These are phyloP conservation scores for Garcia nutans DNA, from an alignment of 345 rosid species.

Conservation along the genomic window DNA sequence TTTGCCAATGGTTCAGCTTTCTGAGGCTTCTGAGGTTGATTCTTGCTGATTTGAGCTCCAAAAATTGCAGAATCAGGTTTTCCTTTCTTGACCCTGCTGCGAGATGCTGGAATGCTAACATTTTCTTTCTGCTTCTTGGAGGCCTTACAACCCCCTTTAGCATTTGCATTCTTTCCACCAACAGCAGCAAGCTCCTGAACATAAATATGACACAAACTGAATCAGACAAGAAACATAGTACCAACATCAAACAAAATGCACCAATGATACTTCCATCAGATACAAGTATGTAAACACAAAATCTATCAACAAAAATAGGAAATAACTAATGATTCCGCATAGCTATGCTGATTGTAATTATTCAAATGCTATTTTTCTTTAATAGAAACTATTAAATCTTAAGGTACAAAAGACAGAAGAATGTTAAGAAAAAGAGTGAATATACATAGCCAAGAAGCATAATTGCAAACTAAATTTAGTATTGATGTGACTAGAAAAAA, in stretches of 20 bases:
- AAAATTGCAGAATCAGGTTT: slow-evolving; percentile 46
- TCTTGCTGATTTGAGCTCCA: slow-evolving; percentile 40
- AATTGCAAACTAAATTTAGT: neutral
- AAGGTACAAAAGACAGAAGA: neutral
- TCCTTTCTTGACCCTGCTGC: slow-evolving; percentile 53
- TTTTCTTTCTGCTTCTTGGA: slow-evolving; percentile 64
- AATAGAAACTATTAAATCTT: neutral
- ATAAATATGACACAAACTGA: neutral
- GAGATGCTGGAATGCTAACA: slow-evolving; percentile 43
- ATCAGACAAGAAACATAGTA: neutral
- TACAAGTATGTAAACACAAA: neutral
- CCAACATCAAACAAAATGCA: neutral
- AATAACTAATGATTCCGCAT: neutral
- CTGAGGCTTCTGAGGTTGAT: slow-evolving; percentile 56
- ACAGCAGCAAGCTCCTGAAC: slow-evolving; percentile 76
- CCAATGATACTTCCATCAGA: neutral
- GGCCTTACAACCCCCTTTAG: slow-evolving; percentile 67
- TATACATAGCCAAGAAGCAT: neutral
- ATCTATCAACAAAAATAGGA: neutral
- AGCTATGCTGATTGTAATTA: too few species aligned
- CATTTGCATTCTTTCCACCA: slow-evolving; percentile 67
- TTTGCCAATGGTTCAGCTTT: slow-evolving; percentile 72
- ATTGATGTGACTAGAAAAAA: neutral
- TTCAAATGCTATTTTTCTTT: neutral
- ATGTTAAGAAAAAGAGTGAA: neutral